Conservation (phyloP, 768 basidiomycete genomes). For the Pisolithus microcarpus region DNA sequence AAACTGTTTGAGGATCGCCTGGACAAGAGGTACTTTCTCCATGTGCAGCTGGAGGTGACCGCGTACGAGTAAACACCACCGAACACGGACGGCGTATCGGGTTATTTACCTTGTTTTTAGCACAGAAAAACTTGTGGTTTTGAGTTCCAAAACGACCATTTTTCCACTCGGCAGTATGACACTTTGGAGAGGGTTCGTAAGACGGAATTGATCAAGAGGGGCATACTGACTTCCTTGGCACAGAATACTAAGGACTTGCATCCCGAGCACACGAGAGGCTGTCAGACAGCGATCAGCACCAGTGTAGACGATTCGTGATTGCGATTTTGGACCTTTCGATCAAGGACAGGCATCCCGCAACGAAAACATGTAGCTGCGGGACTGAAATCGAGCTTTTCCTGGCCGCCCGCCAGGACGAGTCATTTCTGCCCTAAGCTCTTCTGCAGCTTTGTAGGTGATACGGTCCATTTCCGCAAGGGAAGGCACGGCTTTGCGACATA, state of each 20-base stretch:
- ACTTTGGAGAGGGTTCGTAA: constrained; percentile 17
- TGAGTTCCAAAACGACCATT: constrained; percentile 19
- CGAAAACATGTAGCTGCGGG: constrained; percentile 17
- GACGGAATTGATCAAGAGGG: neutral
- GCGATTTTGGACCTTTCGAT: constrained; percentile 14
- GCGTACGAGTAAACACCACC: neutral
- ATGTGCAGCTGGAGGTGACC: constrained; percentile 28
- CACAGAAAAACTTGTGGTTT: constrained; percentile 29
- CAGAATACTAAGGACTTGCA: constrained; percentile 27
- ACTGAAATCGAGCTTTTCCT: constrained; percentile 22
- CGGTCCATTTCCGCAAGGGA: constrained; percentile 21
- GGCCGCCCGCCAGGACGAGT: constrained; percentile 22
- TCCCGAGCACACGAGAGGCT: constrained; percentile 24
- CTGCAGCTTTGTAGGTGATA: constrained; percentile 23
- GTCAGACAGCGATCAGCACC: neutral
- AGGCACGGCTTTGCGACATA: constrained; percentile 8
- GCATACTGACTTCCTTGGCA: constrained; percentile 18
- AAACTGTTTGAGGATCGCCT: constrained; percentile 30
- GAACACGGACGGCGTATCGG: neutral
- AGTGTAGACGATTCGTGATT: neutral
- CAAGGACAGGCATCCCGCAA: constrained; percentile 12
- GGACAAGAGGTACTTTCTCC: constrained; percentile 28
- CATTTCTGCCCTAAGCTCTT: constrained; percentile 21
- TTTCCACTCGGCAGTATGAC: constrained; percentile 33
- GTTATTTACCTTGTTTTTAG: constrained; percentile 26